Conservation (phyloP, 225 moss, liverwort and hornwort genomes). For the Polytrichum formosum region DNA sequence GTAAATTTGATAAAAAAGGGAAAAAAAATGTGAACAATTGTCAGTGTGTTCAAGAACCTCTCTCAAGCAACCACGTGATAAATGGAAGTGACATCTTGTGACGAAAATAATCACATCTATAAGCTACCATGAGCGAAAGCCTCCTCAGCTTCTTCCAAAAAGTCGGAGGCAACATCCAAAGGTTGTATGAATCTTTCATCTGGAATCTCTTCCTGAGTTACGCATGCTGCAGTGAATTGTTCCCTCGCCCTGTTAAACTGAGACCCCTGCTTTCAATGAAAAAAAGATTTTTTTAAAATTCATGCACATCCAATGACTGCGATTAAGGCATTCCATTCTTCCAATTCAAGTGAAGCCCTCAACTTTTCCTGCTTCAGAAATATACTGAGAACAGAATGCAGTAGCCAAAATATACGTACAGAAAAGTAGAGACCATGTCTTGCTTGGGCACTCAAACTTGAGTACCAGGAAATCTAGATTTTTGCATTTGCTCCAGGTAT, state of each 20-base stretch:
- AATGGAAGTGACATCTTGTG: too few relatives aligned
- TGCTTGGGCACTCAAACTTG: conserved; percentile 32
- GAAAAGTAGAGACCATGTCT: neutral
- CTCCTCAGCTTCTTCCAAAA: conserved; percentile 25
- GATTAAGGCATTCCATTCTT: too few relatives aligned
- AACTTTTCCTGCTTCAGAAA: neutral
- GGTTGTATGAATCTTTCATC: conserved; percentile 24
- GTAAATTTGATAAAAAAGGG: too few relatives aligned
- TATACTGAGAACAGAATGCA: neutral
- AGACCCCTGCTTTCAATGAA: conserved; percentile 49
- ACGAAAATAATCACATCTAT: too few relatives aligned
- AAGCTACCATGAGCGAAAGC: too few relatives aligned
- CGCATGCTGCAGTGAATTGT: conserved; percentile 65
- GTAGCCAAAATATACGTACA: conserved; percentile 2
- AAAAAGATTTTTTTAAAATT: neutral
- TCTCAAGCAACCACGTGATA: too few relatives aligned
- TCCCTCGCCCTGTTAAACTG: conserved; percentile 77
- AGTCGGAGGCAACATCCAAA: conserved; percentile 47
- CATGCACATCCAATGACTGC: too few relatives aligned
- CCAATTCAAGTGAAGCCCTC: neutral
- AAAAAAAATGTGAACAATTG: too few relatives aligned
- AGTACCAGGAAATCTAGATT: too few relatives aligned
- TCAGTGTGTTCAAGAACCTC: too few relatives aligned
- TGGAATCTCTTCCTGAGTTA: conserved; percentile 11
- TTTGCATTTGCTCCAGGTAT: too few relatives aligned